Evolutionary conservation across 148 eudicot species (phyloP), one percentile per base, ranked within the genome.

Genomic region (Polygonum aviculare): DNA sequence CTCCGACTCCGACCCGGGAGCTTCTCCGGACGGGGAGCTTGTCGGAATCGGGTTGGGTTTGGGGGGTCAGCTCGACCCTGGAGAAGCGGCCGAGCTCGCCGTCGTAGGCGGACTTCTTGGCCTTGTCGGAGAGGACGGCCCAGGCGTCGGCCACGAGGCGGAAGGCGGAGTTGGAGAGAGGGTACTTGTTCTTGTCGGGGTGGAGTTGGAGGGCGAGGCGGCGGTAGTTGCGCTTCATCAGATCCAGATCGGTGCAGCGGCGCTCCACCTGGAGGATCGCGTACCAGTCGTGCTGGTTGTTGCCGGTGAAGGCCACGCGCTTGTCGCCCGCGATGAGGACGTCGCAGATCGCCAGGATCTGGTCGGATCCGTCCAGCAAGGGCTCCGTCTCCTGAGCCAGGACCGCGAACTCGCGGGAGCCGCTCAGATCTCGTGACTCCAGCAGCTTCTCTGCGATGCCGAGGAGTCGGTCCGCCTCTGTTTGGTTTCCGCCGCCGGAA

Each of bases 321-420:
- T 79, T 81, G 5, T 89, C 93, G 26, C 94, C 81, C 21, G 96
- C 96, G 40, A 84, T 50, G 49, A 95, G 75, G 38, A 93, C 97
- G 45, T 95, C 97, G 77, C 84, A 74, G 12, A 95, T 86, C 51
- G 97, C 97, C 0, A 95, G 76, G 90, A 95, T 95, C 89, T 90
- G 97, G 79, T 95, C 96, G 78, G 96, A 76, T 74, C 89, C 90
- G 6, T 92, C 94, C 11, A 88, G 74, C 0, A 92, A 79, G 0
- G 97, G 91, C 48, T 91, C 96, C 16, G 96, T 85, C 77, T 95
- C 99, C 59, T 92, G 97, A 0, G 99, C 97, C 8, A 92, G 55
- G 36, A 93, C 77, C n/a, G 97, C 97, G 86, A 95, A 95, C 75
- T 92, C 97, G 19, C 91, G 77, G 15, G 85, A 84, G 41, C 96